These are phyloP conservation scores for Calonectria pseudoreteaudii DNA, from an alignment of 2,329 filamentous ascomycete genomes.

Conservation along the genomic window DNA sequence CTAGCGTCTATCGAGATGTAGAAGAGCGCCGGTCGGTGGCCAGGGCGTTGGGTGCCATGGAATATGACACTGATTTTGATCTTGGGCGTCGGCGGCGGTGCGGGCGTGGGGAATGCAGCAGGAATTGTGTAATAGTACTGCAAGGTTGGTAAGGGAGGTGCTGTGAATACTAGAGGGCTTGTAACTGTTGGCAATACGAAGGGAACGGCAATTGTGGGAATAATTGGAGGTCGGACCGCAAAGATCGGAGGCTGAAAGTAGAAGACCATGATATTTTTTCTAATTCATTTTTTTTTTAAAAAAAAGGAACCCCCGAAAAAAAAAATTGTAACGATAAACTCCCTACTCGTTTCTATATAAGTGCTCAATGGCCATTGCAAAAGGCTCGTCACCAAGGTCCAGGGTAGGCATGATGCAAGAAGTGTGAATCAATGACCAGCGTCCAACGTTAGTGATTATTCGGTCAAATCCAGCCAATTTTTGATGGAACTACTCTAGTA, in stretches of 20 bases:
- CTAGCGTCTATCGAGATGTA: slow-evolving; percentile 28
- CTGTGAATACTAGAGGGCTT: not conserved
- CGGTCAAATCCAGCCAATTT: not conserved
- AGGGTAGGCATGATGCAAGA: not conserved
- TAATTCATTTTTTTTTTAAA: too few species aligned
- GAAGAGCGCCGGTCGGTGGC: slow-evolving; percentile 12
- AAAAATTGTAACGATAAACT: too few species aligned
- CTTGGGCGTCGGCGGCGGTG: not conserved
- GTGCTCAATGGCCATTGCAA: not conserved
- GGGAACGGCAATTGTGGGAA: slow-evolving; percentile 1
- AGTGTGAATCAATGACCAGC: not conserved
- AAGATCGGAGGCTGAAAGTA: slow-evolving; percentile 44
- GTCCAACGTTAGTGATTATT: not conserved
- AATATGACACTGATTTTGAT: slow-evolving; percentile 36
- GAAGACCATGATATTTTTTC: slow-evolving; percentile 35
- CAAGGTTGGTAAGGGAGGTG: not conserved
- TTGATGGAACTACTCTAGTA: not conserved
- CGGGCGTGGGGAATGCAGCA: not conserved
- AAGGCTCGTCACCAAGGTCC: not conserved
- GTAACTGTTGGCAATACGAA: not conserved
- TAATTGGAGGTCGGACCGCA: not conserved
- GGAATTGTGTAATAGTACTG: not conserved
- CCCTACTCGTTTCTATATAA: not conserved
- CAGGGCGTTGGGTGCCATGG: slow-evolving; percentile 21
- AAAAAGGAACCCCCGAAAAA: too few species aligned